These are phyloP conservation scores for Gamsiella multidivaricata DNA, from an alignment of 192 early-diverging fungal genomes.

Conservation along the genomic window DNA sequence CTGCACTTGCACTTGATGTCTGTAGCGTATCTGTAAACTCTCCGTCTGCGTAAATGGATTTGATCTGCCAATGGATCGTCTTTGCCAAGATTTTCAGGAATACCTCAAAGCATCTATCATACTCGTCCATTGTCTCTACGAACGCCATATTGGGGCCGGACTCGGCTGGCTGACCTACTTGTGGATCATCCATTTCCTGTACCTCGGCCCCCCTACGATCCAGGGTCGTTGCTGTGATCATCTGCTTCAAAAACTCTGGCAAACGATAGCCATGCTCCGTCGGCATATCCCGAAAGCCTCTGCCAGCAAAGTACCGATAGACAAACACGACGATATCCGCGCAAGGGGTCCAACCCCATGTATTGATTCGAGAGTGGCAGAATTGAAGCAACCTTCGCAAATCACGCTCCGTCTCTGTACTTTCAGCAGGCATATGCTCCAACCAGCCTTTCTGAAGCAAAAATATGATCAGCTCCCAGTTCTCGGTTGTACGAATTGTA, in stretches of 20 bases:
- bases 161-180: not conserved
- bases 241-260: slow-evolving; percentile 37
- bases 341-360: slow-evolving; percentile 27
- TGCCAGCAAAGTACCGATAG: slow-evolving; percentile 5
- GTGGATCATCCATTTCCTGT: not conserved
- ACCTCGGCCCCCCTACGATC: not conserved
- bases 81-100: slow-evolving; percentile 36
- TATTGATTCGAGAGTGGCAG: slow-evolving; percentile 13
- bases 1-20: not conserved
- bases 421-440: not conserved
- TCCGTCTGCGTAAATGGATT: not conserved
- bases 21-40: not conserved
- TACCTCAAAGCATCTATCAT: slow-evolving; percentile 40
- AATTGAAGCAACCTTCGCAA: slow-evolving; percentile 15
- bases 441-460: slow-evolving; percentile 16
- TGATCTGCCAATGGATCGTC: slow-evolving; percentile 21
- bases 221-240: slow-evolving; percentile 1
- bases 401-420: slow-evolving; percentile 2
- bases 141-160: not conserved
- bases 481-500: not conserved
- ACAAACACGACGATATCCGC: not conserved
- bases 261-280: slow-evolving; percentile 37
- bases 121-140: slow-evolving; percentile 6
- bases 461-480: slow-evolving; percentile 31
- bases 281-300: slow-evolving; percentile 33